Evolutionary conservation across 495 filamentous ascomycete genomes (phyloP).

Genomic region (Glonium stellatum): DNA sequence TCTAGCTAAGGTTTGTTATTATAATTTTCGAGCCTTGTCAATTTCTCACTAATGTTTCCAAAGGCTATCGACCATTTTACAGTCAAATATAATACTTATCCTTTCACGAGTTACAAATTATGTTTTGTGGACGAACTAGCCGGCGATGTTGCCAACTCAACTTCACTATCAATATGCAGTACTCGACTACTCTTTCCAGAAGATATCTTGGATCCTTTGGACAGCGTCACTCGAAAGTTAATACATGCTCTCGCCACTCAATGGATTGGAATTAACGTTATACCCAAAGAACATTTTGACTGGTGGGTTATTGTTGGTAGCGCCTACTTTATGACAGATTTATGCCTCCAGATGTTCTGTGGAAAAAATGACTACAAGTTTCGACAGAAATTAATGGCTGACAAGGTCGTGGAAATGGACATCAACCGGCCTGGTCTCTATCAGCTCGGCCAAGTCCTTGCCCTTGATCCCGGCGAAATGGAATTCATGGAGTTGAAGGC

Average conservation of each 20-base stretch:
- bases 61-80: slow-evolving; percentile 80
- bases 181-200: slow-evolving; percentile 75
- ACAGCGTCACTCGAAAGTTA: slow-evolving; percentile 66
- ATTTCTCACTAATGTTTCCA: not conserved
- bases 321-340: slow-evolving; percentile 85
- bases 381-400: slow-evolving; percentile 77
- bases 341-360: slow-evolving; percentile 80
- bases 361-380: slow-evolving; percentile 93
- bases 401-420: slow-evolving; percentile 75
- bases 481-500: slow-evolving; percentile 92
- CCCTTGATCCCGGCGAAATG: slow-evolving; percentile 71
- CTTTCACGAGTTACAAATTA: slow-evolving; percentile 79
- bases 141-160: slow-evolving; percentile 64
- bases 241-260: slow-evolving; percentile 84
- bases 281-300: slow-evolving; percentile 71
- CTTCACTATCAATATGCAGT: slow-evolving; percentile 80
- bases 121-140: slow-evolving; percentile 88
- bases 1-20: slow-evolving; percentile 47
- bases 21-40: not conserved
- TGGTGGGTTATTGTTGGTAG: slow-evolving; percentile 89
- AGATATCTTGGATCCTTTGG: slow-evolving; percentile 73
- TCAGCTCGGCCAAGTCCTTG: slow-evolving; percentile 67
- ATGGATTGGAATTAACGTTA: slow-evolving; percentile 85
- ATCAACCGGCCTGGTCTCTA: slow-evolving; percentile 74
- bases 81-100: slow-evolving; percentile 75